phyloP scores from a whole-genome alignment of 139 green algal genomes.

The Picochlorum sp. region DNA sequence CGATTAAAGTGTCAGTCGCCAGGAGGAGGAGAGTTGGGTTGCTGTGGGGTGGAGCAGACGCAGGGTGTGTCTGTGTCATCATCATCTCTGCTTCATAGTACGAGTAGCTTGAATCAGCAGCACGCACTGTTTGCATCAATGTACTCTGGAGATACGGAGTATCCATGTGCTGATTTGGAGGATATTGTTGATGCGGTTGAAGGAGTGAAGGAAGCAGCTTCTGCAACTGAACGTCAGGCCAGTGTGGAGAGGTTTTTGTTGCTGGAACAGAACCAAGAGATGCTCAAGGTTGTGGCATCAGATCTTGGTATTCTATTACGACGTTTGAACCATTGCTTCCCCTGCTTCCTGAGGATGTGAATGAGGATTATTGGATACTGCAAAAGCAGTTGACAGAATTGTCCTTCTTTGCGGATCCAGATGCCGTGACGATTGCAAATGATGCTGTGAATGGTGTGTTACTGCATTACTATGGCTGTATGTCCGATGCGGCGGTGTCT shows the following conservation, averaged over 20 bases:
- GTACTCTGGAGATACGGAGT: not conserved
- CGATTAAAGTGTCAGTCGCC: too few species aligned
- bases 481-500: not conserved
- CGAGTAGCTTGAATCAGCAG: too few species aligned
- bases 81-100: too few species aligned
- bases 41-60: too few species aligned
- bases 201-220: not conserved
- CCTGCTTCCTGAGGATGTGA: not conserved
- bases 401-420: not conserved
- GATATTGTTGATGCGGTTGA: not conserved
- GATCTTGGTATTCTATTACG: not conserved
- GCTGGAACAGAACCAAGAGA: conserved; percentile 2
- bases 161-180: not conserved
- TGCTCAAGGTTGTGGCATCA: conserved; percentile 2
- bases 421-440: not conserved
- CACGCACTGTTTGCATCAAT: not conserved
- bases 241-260: not conserved
- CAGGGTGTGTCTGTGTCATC: too few species aligned
- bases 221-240: not conserved
- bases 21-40: too few species aligned
- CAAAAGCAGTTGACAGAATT: not conserved
- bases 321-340: not conserved
- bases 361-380: not conserved
- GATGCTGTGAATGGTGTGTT: not conserved
- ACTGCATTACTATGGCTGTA: not conserved